Base-by-base conservation (phyloP, 1,284 basidiomycete species). In the Tausonia pullulans region DNA sequence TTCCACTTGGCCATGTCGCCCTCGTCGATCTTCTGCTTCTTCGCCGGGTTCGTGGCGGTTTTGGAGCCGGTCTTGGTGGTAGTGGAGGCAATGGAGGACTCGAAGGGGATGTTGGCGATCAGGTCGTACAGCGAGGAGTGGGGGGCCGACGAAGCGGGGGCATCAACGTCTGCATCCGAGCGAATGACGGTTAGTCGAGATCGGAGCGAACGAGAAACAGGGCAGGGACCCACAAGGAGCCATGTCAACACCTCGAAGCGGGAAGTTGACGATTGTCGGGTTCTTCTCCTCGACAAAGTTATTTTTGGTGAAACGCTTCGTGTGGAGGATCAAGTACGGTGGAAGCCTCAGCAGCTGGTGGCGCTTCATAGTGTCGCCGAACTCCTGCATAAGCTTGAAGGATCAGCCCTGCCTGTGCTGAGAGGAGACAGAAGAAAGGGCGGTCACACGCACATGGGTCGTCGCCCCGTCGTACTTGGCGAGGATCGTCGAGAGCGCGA, bases 221-320 rank as follows among this genome's bases (percentile, higher is more conserved):
- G 44, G 61, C 43, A 27, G n/a, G 9, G 53, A 79, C 89, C 72
- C 74, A 94, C 91, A 97, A 61, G 91, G 90, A 69, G 79, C 79
- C 75, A 98, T 87, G 76, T 98, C 93, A 27, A 98, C 82, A 0
- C 93, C 93, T 65, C 90, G 84, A 55, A 97, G 81, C 10, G 93
- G 93, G 73, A 97, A 98, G 73, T 96, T 98, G 70, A 99, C 90
- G 67, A 98, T 94, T 1, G 96, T 99, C 3, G 94, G 94, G 73
- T 99, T 98, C 76, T 97, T 95, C 77, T 98, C 95, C 76, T 98
- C 95, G 1, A 97, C 91, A 72, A 99, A 98, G 61, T 83, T 83
- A 76, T 98, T 99, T 75, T 91, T 96, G n/a, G 91, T 96, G 77
- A 98, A 99, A 45, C 96, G 85, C 73, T 95, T 98, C 80, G 89